Conservation (phyloP, 352 stramenopile genomes). For the Globisporangium echinulatum region DNA sequence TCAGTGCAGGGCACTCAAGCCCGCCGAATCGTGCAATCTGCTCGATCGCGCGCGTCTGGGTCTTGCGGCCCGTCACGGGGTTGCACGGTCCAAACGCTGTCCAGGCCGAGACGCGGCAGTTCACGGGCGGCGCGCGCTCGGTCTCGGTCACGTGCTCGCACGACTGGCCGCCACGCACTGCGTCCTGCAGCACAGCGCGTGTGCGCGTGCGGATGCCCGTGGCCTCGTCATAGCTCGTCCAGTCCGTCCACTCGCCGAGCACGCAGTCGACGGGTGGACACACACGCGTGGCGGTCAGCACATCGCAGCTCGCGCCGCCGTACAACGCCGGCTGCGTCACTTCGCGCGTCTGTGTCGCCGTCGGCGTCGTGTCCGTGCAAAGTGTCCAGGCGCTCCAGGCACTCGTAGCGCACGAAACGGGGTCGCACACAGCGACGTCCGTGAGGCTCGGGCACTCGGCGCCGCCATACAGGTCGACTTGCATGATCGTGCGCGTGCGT, state of each 20-base stretch:
- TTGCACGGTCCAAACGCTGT: conserved; percentile 37
- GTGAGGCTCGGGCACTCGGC: conserved; percentile 34
- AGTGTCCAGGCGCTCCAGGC: conserved; percentile 38
- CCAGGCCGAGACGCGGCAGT: conserved; percentile 49
- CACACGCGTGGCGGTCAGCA: conserved; percentile 17
- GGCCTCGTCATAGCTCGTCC: conserved; percentile 31
- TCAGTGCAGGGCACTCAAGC: conserved; percentile 25
- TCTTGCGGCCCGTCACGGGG: conserved; percentile 21
- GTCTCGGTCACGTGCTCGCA: conserved; percentile 28
- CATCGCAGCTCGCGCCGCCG: conserved; percentile 21
- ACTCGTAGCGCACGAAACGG: conserved; percentile 31
- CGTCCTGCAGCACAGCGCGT: conserved; percentile 18
- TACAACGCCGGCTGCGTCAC: conserved; percentile 30
- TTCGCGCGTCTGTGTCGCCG: conserved; percentile 21
- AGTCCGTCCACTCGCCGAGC: conserved; percentile 31
- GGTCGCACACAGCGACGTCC: conserved; percentile 33
- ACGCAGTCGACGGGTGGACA: conserved; percentile 41
- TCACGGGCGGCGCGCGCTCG: conserved; percentile 31
- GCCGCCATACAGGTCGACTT: conserved; percentile 45
- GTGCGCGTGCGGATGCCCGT: conserved; percentile 28
- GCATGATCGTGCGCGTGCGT: conserved; percentile 26
- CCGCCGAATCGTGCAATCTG: conserved; percentile 37
- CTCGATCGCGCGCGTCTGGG: conserved; percentile 24
- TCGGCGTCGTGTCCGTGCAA: conserved; percentile 27
- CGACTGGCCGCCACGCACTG: conserved; percentile 30